Base-by-base conservation (phyloP, 1,284 basidiomycete species). In the Puccinia novopanici region DNA sequence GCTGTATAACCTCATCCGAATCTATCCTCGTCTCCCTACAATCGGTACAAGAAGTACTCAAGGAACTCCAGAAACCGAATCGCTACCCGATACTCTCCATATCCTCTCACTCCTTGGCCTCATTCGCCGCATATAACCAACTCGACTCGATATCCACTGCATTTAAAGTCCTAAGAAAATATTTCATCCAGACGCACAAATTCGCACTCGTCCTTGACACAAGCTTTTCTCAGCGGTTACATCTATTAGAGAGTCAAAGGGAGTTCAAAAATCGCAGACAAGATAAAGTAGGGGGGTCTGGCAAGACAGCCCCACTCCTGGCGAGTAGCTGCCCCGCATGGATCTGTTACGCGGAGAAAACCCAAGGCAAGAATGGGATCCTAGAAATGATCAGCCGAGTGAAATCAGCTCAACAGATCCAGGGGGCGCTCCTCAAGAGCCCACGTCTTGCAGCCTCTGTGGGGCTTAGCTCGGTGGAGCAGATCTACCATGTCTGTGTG, bases 311-410 rank as follows among this genome's bases (percentile, higher is more conserved):
- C 45, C 96, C 97, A 0, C 94, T 99, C 91, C 88, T 99, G 27
- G 92, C 95, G 3, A 95, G 93, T 83, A 94, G 96, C 15, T 99
- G 97, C 87, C 97, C 97, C 0, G 97, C 97, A 34, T 99, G 97
- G 97, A 92, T 99, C 79, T 99, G 96, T 86, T 99, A 98, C 85
- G 96, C 95, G 22, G 97, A 99, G 87, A 99, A 99, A 88, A 92
- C 96, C 0, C 96, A 72, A 42, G 54, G 54, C 84, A 88, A 92
- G 1, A 95, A 97, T n/a, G 72, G 72, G 85, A 91, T 99, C 88
- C 86, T 99, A 13, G 94, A 94, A 0, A 94, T 95, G 84, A 91
- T 99, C 81, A 90, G 92, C 65, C 88, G 88, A 37, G 93, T 93
- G 57, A 94, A 97, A 87, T 96, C 93, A 84, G 92, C 94, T 12